Evolutionary conservation across 768 basidiomycete species (phyloP), one percentile per base, ranked within the genome.

Genomic region (Gymnopilus dilepis): DNA sequence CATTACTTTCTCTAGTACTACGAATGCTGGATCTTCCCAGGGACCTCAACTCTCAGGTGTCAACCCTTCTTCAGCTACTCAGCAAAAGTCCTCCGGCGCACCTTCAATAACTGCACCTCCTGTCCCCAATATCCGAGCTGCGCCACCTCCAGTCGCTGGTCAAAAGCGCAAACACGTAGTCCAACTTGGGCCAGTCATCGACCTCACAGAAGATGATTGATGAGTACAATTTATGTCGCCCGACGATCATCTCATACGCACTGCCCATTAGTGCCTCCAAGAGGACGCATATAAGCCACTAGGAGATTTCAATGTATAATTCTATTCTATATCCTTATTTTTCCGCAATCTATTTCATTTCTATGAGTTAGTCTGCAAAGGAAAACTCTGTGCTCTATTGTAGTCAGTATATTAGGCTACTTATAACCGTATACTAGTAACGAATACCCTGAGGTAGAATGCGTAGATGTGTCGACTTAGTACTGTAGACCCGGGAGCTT

Each of bases 191-290:
- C 66, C 67, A 13, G 65, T 70, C 47, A 70, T 73, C 52, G 68
- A 71, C 57, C 57, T 73, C 6, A 71, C 72, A 34, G 64, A 56
- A 12, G 68, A 70, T 6, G 62, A 63, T 31, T 56, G 17, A 40
- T 6, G 63, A n/a, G n/a, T n/a, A n/a, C n/a, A n/a, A n/a, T n/a
- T n/a, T n/a, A n/a, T n/a, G n/a, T n/a, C n/a, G n/a, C n/a, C n/a
- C n/a, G n/a, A 76, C 33, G 56, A 54, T 51, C 65, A 65, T 51
- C 60, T 78, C 19, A 74, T 77, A 72, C 75, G 74, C 12, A 42
- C 58, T 7, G 60, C 73, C n/a, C 74, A 72, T 59, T n/a, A n/a
- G n/a, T n/a, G n/a, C n/a, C n/a, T n/a, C n/a, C 53, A 42, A 1
- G 78, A 78, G 55, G 34, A 37, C n/a, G n/a, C n/a, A n/a, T n/a